Conservation (phyloP, 768 basidiomycete genomes). For the Lactarius tabidus region DNA sequence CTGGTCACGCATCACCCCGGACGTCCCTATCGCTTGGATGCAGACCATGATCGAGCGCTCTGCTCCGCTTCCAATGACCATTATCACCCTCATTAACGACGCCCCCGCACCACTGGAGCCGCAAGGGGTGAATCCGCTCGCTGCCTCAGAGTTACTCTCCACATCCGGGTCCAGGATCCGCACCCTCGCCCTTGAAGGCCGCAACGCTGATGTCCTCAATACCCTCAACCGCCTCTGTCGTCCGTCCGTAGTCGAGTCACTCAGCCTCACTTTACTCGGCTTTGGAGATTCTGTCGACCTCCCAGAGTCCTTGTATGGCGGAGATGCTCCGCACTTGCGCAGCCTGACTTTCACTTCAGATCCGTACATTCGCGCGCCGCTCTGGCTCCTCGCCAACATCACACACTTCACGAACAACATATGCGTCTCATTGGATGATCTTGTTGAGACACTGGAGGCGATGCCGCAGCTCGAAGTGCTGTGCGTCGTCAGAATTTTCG, state of each 20-base stretch:
- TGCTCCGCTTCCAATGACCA: constrained; percentile 6
- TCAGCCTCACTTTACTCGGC: neutral
- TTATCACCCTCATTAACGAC: constrained; percentile 7
- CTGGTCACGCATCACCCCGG: neutral
- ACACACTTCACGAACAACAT: constrained; percentile 17
- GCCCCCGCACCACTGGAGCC: too few species aligned
- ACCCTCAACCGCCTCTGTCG: constrained; percentile 9
- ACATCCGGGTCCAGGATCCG: constrained; percentile 14
- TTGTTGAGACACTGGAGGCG: neutral
- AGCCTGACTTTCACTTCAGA: constrained; percentile 1
- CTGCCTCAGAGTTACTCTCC: constrained; percentile 8
- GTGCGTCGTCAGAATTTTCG: constrained; percentile 2
- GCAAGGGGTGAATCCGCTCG: constrained; percentile 10
- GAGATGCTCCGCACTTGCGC: constrained; percentile 4
- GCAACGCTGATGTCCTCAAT: neutral
- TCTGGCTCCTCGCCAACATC: constrained; percentile 10
- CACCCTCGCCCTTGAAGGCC: constrained; percentile 10
- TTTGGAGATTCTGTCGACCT: constrained; percentile 1
- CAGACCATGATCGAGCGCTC: constrained; percentile 19
- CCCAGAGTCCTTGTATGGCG: constrained; percentile 3
- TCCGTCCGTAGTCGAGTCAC: constrained; percentile 6
- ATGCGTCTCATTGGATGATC: neutral
- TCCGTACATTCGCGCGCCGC: constrained; percentile 6
- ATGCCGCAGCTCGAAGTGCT: constrained; percentile 16
- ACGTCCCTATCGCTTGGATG: constrained; percentile 10